Base-by-base conservation (phyloP, 768 basidiomycete genomes). In the Artomyces pyxidatus region DNA sequence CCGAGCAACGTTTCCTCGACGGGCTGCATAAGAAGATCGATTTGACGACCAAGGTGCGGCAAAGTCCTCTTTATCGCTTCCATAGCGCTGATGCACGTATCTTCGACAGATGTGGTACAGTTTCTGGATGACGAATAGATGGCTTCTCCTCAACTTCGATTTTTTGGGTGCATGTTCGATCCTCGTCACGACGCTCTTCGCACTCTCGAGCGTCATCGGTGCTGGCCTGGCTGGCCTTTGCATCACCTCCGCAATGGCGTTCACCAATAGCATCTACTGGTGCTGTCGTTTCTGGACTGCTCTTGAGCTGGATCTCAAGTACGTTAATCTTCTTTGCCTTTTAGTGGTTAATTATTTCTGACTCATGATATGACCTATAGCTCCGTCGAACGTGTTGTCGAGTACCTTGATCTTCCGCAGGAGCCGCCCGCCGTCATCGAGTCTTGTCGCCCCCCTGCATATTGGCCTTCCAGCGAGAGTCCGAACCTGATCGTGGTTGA, bases 61-160 rank as follows among this genome's bases (percentile, higher is more conserved):
- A 23, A 17, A 6, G 19, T 25, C 23, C 16, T 11, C n/a, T 30
- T 9, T 17, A 30, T 10, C 42, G 27, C 29, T 21, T 11, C 6
- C n/a, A 1, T 4, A 10, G 19, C 5, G 45, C 45, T 28, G 7
- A 21, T 9, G 23, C 47, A 23, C 3, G 41, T 43, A 19, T 25
- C 38, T 1, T 14, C 7, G 16, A 17, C 51, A 81, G 82, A 85
- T 88, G 85, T 88, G 83, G 84, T 88, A 89, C 60, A 76, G 69
- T 12, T 86, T 86, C 65, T 91, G 90, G 90, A 90, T 92, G 88
- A 83, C 80, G 8, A 91, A 88, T 56, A 71, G 90, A 43, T 91
- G 86, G 88, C 72, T 95, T 2, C 67, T 93, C 29, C 65, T 94
- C 48, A 81, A 87, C 53, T 94, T 91, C 60, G 92, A 96, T 63